Conservation (phyloP, 2,329 filamentous ascomycete species). For the Fusarium tupiense region DNA sequence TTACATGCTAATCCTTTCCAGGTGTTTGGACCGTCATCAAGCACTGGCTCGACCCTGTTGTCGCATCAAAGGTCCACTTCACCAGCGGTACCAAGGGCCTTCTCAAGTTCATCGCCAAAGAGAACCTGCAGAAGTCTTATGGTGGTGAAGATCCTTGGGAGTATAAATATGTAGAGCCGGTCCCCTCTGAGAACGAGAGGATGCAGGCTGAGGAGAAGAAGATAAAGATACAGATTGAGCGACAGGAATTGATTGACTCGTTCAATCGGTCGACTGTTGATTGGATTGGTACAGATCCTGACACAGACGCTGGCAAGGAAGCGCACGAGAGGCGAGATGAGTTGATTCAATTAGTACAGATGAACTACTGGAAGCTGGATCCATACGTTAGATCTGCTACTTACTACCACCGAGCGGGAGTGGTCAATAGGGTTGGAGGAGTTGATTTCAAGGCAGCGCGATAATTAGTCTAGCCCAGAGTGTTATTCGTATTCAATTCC, state of each 20-base stretch:
- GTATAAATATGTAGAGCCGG: constrained; percentile 72
- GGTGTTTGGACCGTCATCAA: constrained; percentile 70
- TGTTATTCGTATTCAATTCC: neutral
- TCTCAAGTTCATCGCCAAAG: constrained; percentile 68
- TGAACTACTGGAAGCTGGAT: constrained; percentile 77
- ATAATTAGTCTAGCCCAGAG: constrained; percentile 4
- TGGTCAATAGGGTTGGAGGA: constrained; percentile 18
- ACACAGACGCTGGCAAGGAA: neutral
- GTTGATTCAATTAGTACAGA: constrained; percentile 61
- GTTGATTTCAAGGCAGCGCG: constrained; percentile 36
- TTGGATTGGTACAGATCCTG: constrained; percentile 11
- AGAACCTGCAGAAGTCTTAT: constrained; percentile 65
- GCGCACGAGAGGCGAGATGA: constrained; percentile 51
- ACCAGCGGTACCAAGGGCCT: constrained; percentile 71
- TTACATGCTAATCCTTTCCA: constrained; percentile 8
- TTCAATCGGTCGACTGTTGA: constrained; percentile 57
- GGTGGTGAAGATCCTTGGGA: constrained; percentile 74
- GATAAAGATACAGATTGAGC: constrained; percentile 60
- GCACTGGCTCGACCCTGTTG: constrained; percentile 80
- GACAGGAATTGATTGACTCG: constrained; percentile 61
- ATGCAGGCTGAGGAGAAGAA: constrained; percentile 49
- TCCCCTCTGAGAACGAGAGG: constrained; percentile 65
- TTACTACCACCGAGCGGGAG: constrained; percentile 37
- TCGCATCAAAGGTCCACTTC: constrained; percentile 78
- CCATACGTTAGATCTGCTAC: constrained; percentile 67